phyloP scores from a whole-genome alignment of 2,329 filamentous ascomycete genomes.

The Xylariaceae sp. region DNA sequence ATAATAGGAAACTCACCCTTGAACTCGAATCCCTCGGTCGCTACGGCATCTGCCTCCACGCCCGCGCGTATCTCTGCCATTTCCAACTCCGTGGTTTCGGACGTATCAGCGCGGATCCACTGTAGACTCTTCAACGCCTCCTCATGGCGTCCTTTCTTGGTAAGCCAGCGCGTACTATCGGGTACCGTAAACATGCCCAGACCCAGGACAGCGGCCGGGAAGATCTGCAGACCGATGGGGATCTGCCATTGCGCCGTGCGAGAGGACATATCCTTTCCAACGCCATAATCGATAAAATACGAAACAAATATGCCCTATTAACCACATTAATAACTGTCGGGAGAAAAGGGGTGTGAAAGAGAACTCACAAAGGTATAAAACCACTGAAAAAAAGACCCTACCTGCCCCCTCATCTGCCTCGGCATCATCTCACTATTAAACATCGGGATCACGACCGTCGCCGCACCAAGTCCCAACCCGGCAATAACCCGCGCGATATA shows the following conservation, averaged over 20 bases:
- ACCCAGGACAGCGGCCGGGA: constrained; percentile 43
- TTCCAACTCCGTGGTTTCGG: constrained; percentile 36
- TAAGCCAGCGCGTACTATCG: constrained; percentile 48
- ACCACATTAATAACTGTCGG: too few relatives aligned
- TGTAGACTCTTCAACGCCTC: constrained; percentile 44
- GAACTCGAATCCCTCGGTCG: constrained; percentile 39
- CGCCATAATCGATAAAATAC: constrained; percentile 51
- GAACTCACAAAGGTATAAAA: constrained; percentile 36
- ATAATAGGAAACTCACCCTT: constrained; percentile 17
- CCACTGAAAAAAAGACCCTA: constrained; percentile 48
- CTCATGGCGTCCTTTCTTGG: constrained; percentile 39
- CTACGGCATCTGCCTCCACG: constrained; percentile 41
- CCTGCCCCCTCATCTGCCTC: constrained; percentile 41
- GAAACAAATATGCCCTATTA: constrained; percentile 41
- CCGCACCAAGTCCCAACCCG: constrained; percentile 30
- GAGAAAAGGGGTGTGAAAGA: too few relatives aligned
- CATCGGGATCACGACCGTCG: constrained; percentile 38
- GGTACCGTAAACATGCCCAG: constrained; percentile 44
- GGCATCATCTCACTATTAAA: constrained; percentile 38
- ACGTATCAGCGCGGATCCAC: constrained; percentile 46
- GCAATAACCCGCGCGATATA: constrained; percentile 32
- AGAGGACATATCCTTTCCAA: constrained; percentile 32
- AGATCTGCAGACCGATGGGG: constrained; percentile 47
- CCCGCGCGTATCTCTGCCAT: constrained; percentile 46
- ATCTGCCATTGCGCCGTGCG: constrained; percentile 49